Conservation (phyloP, 768 basidiomycete species). For the Naganishia randhawae region DNA sequence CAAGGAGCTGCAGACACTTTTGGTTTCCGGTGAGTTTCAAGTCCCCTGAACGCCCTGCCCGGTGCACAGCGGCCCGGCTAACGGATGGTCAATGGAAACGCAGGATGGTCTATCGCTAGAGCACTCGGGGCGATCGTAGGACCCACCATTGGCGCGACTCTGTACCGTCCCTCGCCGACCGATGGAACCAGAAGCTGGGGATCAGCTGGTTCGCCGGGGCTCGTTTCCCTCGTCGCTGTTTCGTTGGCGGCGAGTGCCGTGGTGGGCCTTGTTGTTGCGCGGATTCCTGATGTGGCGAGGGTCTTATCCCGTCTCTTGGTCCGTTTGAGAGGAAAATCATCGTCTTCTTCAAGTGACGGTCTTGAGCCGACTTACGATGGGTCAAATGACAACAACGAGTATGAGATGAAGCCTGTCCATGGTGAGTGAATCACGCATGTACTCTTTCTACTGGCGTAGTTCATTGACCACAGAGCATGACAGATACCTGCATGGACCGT, state of each 20-base stretch:
- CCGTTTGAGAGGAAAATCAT: not conserved
- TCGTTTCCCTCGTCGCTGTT: constrained; percentile 32
- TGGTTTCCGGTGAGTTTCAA: constrained; percentile 26
- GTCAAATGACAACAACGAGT: not conserved
- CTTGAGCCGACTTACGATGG: not conserved
- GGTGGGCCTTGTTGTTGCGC: constrained; percentile 11
- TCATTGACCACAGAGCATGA: not conserved
- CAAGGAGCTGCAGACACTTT: constrained; percentile 34
- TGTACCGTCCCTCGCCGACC: constrained; percentile 24
- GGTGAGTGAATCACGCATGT: not conserved
- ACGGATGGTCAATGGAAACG: too few species aligned
- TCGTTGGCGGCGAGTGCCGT: constrained; percentile 32
- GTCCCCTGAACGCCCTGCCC: too few species aligned
- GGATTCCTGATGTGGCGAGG: not conserved
- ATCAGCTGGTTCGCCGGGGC: constrained; percentile 34
- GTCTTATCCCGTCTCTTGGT: not conserved
- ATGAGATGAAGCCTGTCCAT: constrained; percentile 1
- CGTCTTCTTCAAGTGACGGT: not conserved
- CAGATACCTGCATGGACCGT: constrained; percentile 8
- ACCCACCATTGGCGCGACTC: constrained; percentile 31
- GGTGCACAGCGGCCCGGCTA: too few species aligned
- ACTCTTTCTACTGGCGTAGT: not conserved
- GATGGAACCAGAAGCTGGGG: constrained; percentile 25
- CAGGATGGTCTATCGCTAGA: constrained; percentile 34
- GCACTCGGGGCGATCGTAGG: constrained; percentile 33